Percentiles rank a stretch among this genome's conserved stretches.
Conservation (phyloP, 768 basidiomycete genomes). For the Chiua virens region DNA sequence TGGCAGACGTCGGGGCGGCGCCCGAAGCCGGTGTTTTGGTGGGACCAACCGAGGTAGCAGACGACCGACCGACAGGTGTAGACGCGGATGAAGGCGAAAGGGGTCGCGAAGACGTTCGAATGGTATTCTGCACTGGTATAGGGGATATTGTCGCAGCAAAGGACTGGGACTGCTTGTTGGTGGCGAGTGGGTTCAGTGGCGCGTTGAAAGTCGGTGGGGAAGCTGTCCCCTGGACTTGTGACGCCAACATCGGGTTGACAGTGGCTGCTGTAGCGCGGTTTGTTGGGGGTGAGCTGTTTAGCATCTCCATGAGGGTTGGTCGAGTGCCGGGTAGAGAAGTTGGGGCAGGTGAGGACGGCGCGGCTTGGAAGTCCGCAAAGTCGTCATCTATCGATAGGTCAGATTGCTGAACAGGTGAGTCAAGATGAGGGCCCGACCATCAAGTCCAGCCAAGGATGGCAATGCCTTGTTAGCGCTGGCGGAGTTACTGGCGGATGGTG, state of each 20-base stretch:
- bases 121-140: conserved; percentile 17
- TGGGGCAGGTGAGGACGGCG: conserved; percentile 46
- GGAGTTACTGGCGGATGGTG: conserved; percentile 12
- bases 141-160: conserved; percentile 18
- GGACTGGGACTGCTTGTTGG: conserved; percentile 24
- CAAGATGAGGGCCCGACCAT: conserved; percentile 19
- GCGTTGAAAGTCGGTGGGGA: conserved; percentile 28
- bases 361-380: conserved; percentile 83
- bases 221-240: conserved; percentile 13
- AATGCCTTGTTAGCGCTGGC: conserved; percentile 31
- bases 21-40: conserved; percentile 16
- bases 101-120: conserved; percentile 27
- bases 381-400: conserved; percentile 62
- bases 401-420: background rate
- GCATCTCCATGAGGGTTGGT: conserved; percentile 49
- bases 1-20: conserved; percentile 27
- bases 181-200: conserved; percentile 20
- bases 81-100: conserved; percentile 22
- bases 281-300: conserved; percentile 35
- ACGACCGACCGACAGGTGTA: conserved; percentile 11
- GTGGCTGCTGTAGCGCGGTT: conserved; percentile 11
- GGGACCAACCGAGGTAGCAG: conserved; percentile 7
- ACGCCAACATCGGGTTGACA: conserved; percentile 6
- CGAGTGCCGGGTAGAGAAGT: conserved; percentile 35
- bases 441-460: conserved; percentile 28